Evolutionary conservation across 2,329 filamentous ascomycete species (phyloP), one percentile per base, ranked within the genome.

Genomic region (Penicillium italicum): DNA sequence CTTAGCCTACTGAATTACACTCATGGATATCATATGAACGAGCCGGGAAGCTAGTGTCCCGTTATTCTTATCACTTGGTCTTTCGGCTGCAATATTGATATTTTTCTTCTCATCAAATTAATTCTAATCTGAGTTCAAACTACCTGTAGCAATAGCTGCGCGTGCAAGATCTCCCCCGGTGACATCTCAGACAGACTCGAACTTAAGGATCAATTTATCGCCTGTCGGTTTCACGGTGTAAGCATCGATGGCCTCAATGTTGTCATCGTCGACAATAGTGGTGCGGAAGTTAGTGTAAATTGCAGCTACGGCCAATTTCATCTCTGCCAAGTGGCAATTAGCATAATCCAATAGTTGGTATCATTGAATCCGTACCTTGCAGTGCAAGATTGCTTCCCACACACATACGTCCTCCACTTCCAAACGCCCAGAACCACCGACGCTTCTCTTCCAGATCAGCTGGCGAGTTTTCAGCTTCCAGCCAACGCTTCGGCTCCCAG

Each of bases 271-370:
- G 2, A 89, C 77, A 48, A 89, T 77, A 4, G 77, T 69, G 0
- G 82, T 87, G 6, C 71, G 79, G 67, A 83, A 89, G 53, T 86
- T 88, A 3, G 83, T 82, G 70, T 91, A 93, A 5, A 94, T 82
- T 1, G 83, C 82, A 0, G 87, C 86, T 31, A 87, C 74, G 5
- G 87, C 82, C 42, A 88, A 77, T 72, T 91, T 91, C 76, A 91
- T 89, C 61, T 89, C 88, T 87, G 63, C 5, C 66, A 64, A 50
- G 45, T 5, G 4, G 14, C 28, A 0, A 41, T 63, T 37, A 64
- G 55, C 36, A 18, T 16, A 9, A 28, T 34, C 20, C 16, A 42
- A 33, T 43, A 10, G 1, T 2, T 18, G 2, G 5, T 14, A 12
- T 8, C 20, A 1, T 5, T 34, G 12, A 18, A 22, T 24, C n/a